A percentile compares a stretch with the other conserved stretches of the same genome.
phyloP scores from a whole-genome alignment of 1,284 basidiomycete species.

The Tranzscheliella williamsii region DNA sequence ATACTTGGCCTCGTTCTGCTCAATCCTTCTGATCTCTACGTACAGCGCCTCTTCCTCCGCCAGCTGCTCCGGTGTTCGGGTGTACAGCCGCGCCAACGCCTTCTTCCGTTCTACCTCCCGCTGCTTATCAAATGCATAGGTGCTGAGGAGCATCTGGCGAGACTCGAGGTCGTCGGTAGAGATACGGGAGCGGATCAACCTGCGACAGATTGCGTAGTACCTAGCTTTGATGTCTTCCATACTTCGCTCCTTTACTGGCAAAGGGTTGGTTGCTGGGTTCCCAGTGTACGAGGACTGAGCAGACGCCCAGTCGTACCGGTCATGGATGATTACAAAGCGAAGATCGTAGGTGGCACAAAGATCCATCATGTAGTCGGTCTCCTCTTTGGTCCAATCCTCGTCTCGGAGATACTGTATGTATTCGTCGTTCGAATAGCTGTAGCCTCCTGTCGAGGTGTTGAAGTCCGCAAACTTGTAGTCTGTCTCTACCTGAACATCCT shows the following conservation, averaged over 20 bases:
- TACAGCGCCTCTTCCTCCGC: slow-evolving; percentile 95
- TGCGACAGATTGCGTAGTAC: slow-evolving; percentile 89
- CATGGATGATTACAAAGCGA: slow-evolving; percentile 86
- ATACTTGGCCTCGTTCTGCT: slow-evolving; percentile 88
- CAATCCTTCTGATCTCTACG: slow-evolving; percentile 87
- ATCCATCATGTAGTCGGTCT: slow-evolving; percentile 89
- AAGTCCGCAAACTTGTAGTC: slow-evolving; percentile 75
- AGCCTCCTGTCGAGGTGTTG: slow-evolving; percentile 72
- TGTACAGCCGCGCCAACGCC: slow-evolving; percentile 82
- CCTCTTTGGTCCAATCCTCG: slow-evolving; percentile 85
- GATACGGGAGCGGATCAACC: slow-evolving; percentile 75
- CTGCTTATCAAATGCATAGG: slow-evolving; percentile 66
- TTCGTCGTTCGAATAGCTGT: slow-evolving; percentile 87
- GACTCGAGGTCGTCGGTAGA: slow-evolving; percentile 52
- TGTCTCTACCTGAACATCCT: slow-evolving; percentile 21
- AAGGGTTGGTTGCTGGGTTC: background rate
- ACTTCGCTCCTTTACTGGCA: slow-evolving; percentile 22
- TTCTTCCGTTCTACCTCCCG: slow-evolving; percentile 87
- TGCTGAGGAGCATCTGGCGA: slow-evolving; percentile 52
- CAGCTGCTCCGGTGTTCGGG: slow-evolving; percentile 82
- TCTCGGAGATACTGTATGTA: slow-evolving; percentile 82
- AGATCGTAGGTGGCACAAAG: slow-evolving; percentile 81
- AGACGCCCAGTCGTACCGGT: slow-evolving; percentile 75
- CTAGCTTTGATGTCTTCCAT: slow-evolving; percentile 87
- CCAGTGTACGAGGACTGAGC: slow-evolving; percentile 11